phyloP scores from a whole-genome alignment of 2,329 filamentous ascomycete genomes.

The Diplodia seriata region DNA sequence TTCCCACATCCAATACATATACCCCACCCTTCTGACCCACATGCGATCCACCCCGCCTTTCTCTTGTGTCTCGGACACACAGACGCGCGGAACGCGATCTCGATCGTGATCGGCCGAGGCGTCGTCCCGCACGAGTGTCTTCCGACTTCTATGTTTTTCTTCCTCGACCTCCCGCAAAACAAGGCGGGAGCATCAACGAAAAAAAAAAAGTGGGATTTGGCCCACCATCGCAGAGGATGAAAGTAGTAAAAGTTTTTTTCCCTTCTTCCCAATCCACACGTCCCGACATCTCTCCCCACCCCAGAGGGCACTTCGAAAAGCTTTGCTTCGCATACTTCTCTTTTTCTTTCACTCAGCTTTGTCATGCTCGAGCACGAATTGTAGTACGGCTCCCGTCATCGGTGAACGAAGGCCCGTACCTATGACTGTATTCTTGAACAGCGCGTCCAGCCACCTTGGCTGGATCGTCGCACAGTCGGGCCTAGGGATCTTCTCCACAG shows the following conservation, averaged over 20 bases:
- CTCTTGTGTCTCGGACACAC: not conserved
- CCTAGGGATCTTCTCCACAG: no score
- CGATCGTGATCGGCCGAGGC: not conserved
- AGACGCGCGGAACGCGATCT: not conserved
- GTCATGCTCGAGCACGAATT: not conserved
- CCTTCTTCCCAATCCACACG: not conserved
- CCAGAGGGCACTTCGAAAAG: not conserved
- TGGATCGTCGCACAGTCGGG: no score
- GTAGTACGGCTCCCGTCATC: not conserved
- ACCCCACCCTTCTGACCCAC: not conserved
- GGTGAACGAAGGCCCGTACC: no score
- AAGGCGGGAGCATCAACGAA: constrained; percentile 16
- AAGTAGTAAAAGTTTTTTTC: not conserved
- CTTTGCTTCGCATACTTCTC: not conserved
- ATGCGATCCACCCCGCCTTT: not conserved
- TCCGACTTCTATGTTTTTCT: not conserved
- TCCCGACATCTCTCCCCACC: not conserved
- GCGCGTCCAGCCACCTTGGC: no score
- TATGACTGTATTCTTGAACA: no score
- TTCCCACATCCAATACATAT: not conserved
- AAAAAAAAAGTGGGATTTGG: constrained; percentile 24
- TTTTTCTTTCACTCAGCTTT: not conserved
- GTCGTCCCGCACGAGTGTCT: not conserved
- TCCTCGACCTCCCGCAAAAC: constrained; percentile 16
- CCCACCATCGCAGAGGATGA: constrained; percentile 6